Evolutionary conservation across 192 early-diverging fungal genomes (phyloP).

Genomic region (Linnemannia elongata): DNA sequence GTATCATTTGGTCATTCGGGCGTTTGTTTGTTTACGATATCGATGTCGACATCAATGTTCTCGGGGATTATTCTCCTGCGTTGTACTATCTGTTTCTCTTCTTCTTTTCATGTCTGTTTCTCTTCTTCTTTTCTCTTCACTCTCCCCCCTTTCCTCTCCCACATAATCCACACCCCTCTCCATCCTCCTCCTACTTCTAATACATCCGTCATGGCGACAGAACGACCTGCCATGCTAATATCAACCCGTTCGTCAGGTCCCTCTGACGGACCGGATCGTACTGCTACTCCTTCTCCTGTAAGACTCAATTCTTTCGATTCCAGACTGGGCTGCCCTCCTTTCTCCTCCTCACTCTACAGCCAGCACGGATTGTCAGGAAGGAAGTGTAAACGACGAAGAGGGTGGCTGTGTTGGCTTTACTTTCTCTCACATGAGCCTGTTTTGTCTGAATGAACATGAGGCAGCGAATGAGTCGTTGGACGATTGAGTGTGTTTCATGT

Average conservation of each 20-base stretch:
- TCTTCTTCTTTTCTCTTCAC: neutral
- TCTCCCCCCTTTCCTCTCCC: neutral
- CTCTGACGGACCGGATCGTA: neutral
- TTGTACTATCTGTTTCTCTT: neutral
- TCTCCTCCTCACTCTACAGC: neutral
- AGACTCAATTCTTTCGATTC: neutral
- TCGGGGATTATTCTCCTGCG: neutral
- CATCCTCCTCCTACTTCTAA: neutral
- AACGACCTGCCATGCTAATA: conserved; percentile 15
- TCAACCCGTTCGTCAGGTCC: neutral
- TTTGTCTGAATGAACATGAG: neutral
- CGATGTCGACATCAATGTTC: no score
- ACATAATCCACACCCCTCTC: neutral
- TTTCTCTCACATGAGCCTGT: no score
- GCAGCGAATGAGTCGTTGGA: no score
- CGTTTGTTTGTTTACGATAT: neutral
- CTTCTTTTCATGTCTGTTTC: neutral
- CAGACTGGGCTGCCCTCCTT: neutral
- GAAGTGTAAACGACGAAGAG: neutral
- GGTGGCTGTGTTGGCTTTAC: neutral
- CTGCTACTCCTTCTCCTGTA: neutral
- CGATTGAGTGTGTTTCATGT: no score
- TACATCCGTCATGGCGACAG: neutral
- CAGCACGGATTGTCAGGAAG: neutral
- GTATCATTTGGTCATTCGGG: neutral